These are phyloP conservation scores for Apiotrichum gracile DNA, from an alignment of 1,284 basidiomycete species.

Conservation along the genomic window DNA sequence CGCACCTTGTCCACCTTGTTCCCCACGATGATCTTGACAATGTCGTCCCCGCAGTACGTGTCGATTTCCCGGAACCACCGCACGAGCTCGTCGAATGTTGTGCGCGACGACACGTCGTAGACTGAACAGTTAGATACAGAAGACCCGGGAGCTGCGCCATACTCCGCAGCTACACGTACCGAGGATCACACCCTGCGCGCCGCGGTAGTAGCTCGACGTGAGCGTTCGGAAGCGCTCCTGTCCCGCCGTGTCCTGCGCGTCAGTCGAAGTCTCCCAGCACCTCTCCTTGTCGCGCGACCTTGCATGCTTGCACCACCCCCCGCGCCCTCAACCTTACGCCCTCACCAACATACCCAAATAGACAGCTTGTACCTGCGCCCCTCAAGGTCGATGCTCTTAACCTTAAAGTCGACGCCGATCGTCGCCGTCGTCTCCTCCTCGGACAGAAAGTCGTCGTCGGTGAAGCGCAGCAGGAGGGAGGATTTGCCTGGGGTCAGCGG, in stretches of 20 bases:
- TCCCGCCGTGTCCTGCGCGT: slow-evolving; percentile 77
- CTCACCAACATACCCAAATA: slow-evolving; percentile 50
- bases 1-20: slow-evolving; percentile 92
- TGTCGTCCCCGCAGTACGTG: slow-evolving; percentile 77
- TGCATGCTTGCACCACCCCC: neutral
- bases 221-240: slow-evolving; percentile 97
- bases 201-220: slow-evolving; percentile 92
- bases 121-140: slow-evolving; percentile 48
- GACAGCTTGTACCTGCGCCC: slow-evolving; percentile 53
- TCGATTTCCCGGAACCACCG: slow-evolving; percentile 93
- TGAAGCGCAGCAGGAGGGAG: slow-evolving; percentile 84
- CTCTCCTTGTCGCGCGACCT: neutral
- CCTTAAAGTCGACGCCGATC: slow-evolving; percentile 59
- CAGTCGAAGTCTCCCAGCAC: neutral
- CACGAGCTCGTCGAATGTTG: slow-evolving; percentile 85
- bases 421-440: slow-evolving; percentile 92
- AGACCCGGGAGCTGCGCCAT: neutral
- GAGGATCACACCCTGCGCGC: slow-evolving; percentile 62
- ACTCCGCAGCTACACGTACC: slow-evolving; percentile 52
- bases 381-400: slow-evolving; percentile 50
- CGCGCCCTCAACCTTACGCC: neutral
- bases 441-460: slow-evolving; percentile 90
- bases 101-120: slow-evolving; percentile 86
- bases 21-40: slow-evolving; percentile 89
- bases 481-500: slow-evolving; percentile 50